Conservation (phyloP, 164 flowering plant species). For the Tinospora cordifolia region DNA sequence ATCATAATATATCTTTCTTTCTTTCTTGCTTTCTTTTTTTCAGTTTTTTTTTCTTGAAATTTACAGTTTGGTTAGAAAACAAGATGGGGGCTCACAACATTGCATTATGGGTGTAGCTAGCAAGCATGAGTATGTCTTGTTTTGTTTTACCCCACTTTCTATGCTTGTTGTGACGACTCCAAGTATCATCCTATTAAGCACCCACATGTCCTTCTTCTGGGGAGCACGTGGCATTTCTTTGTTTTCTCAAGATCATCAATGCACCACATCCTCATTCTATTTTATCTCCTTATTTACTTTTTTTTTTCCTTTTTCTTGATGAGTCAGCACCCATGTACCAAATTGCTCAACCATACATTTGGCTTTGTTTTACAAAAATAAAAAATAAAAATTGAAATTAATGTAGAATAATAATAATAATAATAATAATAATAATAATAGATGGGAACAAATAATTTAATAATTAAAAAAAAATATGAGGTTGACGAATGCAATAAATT, state of each 20-base stretch:
- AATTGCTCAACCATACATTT: neutral
- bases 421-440: too few species aligned
- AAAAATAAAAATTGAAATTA: too few species aligned
- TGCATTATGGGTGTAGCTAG: neutral
- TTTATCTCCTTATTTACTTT: too few species aligned
- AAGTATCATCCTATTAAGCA: conserved; percentile 4
- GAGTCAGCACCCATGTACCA: neutral
- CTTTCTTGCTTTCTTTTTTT: too few species aligned
- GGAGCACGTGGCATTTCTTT: conserved; percentile 4
- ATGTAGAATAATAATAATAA: too few species aligned
- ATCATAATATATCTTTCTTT: neutral
- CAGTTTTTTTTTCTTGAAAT: neutral
- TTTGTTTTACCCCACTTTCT: neutral
- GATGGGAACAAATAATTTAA: neutral
- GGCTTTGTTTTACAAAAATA: too few species aligned
- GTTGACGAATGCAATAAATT: too few species aligned
- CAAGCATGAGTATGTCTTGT: neutral
- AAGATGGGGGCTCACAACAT: neutral
- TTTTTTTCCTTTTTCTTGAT: neutral
- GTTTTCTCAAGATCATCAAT: neutral
- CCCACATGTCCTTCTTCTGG: conserved; percentile 1
- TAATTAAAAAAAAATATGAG: neutral
- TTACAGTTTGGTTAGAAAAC: neutral
- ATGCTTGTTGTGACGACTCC: neutral
- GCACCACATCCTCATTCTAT: too few species aligned